Evolutionary conservation across 139 green algal species (phyloP).

Genomic region (Coccomyxa sp.): DNA sequence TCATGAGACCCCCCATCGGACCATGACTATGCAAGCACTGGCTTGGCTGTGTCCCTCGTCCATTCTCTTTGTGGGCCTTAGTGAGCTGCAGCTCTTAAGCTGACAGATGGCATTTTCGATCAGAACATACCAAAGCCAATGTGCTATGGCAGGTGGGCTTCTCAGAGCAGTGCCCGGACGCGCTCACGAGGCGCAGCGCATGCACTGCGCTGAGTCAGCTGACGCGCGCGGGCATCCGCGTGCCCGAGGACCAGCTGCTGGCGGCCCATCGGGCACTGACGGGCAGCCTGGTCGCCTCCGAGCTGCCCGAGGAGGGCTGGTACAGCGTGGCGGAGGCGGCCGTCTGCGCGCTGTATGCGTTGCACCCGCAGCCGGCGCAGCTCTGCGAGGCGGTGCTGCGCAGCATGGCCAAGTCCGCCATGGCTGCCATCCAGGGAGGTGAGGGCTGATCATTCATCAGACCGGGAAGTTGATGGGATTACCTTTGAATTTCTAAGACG

Average conservation of each 20-base stretch:
- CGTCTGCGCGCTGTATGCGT: conserved; percentile 68
- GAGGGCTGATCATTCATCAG: too few species aligned
- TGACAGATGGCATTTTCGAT: too few species aligned
- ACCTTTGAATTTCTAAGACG: too few species aligned
- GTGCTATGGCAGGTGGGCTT: conserved; percentile 30
- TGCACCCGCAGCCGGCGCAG: conserved; percentile 71
- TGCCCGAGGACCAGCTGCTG: background rate
- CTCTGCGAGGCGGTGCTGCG: conserved; percentile 45
- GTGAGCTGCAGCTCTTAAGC: too few species aligned
- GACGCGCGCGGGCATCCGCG: background rate
- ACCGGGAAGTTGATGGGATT: too few species aligned
- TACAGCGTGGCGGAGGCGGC: conserved; percentile 69
- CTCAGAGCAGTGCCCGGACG: conserved; percentile 20
- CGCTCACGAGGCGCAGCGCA: conserved; percentile 57
- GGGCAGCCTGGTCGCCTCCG: conserved; percentile 32
- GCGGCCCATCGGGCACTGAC: conserved; percentile 3
- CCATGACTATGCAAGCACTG: too few species aligned
- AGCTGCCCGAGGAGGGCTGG: conserved; percentile 53
- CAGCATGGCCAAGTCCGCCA: background rate
- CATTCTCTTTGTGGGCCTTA: too few species aligned
- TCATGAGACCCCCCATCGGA: too few species aligned
- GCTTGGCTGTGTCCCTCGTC: too few species aligned
- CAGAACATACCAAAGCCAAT: too few species aligned
- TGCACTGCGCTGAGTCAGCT: conserved; percentile 38
- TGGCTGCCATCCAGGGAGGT: too few species aligned